A percentile compares a stretch with the other conserved stretches of the same genome.
phyloP scores from a whole-genome alignment of 2,329 filamentous ascomycete species.

The Fusarium begoniae region DNA sequence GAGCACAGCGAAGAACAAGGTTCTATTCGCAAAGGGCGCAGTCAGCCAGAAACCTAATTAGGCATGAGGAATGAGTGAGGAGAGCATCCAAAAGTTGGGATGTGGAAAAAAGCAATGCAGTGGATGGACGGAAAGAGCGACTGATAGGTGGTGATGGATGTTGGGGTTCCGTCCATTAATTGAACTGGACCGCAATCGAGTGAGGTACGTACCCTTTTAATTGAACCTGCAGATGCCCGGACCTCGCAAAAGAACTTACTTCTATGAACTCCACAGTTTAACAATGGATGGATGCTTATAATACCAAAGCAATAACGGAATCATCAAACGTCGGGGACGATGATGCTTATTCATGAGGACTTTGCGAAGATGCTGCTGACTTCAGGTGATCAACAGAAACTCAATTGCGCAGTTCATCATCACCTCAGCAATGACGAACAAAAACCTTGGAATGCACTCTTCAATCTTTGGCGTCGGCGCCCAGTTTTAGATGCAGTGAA shows the following conservation, averaged over 20 bases:
- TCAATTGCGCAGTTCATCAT: slow-evolving; percentile 4
- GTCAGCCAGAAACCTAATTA: slow-evolving; percentile 23
- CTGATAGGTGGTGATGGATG: slow-evolving; percentile 27
- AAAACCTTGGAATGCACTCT: slow-evolving; percentile 13
- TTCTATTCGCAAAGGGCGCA: slow-evolving; percentile 14
- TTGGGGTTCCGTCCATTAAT: slow-evolving; percentile 24
- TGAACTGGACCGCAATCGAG: background rate
- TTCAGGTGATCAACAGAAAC: background rate
- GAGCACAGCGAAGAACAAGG: slow-evolving; percentile 12
- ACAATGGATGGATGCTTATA: background rate
- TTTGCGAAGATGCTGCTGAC: background rate
- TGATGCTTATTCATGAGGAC: background rate
- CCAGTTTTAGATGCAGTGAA: slow-evolving; percentile 7
- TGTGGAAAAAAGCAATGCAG: slow-evolving; percentile 9
- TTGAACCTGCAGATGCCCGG: slow-evolving; percentile 17
- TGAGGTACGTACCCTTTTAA: slow-evolving; percentile 34
- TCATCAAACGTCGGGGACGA: background rate
- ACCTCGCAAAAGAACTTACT: slow-evolving; percentile 8
- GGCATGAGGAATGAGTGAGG: slow-evolving; percentile 16
- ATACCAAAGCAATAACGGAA: background rate
- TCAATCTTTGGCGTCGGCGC: slow-evolving; percentile 4
- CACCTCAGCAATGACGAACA: background rate
- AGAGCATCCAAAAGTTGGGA: slow-evolving; percentile 9
- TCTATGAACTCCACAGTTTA: slow-evolving; percentile 14
- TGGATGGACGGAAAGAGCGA: slow-evolving; percentile 11